Conservation (phyloP, 2,329 filamentous ascomycete species). For the Colletotrichum magnum region DNA sequence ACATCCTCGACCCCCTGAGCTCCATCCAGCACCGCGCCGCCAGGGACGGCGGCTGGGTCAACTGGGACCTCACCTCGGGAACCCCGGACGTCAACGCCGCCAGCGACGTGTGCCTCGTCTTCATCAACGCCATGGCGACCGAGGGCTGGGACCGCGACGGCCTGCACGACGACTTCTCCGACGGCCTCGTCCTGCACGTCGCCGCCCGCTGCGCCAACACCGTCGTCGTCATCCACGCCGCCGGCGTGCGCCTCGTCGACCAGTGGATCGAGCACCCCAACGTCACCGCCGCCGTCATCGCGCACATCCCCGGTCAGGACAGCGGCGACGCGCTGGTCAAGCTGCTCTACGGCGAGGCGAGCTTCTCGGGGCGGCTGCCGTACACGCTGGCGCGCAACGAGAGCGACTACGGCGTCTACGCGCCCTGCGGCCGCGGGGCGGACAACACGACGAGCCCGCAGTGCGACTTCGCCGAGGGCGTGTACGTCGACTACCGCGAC, state of each 20-base stretch:
- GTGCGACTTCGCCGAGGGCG: conserved; percentile 65
- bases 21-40: conserved; percentile 69
- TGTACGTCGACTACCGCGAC: conserved; percentile 68
- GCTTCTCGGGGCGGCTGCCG: conserved; percentile 70
- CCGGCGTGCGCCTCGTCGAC: conserved; percentile 71
- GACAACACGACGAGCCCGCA: conserved; percentile 53
- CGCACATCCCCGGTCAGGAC: conserved; percentile 75
- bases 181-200: conserved; percentile 69
- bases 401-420: conserved; percentile 62
- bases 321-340: conserved; percentile 69
- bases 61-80: conserved; percentile 69
- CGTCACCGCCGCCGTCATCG: conserved; percentile 75
- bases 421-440: conserved; percentile 44
- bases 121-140: conserved; percentile 77
- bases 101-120: conserved; percentile 77
- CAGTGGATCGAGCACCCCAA: conserved; percentile 74
- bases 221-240: conserved; percentile 76
- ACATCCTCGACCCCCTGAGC: conserved; percentile 67
- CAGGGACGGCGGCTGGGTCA: conserved; percentile 69
- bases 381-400: conserved; percentile 72
- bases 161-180: conserved; percentile 76
- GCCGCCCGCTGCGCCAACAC: conserved; percentile 73
- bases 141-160: conserved; percentile 77
- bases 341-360: conserved; percentile 70
- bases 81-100: conserved; percentile 61